Evolutionary conservation across 805 yeast species (phyloP).

Genomic region (Candida lessepsii): DNA sequence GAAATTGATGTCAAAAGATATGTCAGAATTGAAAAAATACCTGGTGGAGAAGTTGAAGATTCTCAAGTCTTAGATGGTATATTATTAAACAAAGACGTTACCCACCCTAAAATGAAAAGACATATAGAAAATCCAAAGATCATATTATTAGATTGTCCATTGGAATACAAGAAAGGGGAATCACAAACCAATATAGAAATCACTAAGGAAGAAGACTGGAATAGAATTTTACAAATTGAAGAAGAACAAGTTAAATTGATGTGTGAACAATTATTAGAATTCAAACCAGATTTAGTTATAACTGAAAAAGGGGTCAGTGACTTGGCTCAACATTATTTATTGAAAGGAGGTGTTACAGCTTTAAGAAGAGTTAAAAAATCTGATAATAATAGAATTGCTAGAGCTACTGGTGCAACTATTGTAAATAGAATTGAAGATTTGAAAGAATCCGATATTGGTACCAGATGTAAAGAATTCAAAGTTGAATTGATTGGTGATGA

Average conservation of each 20-base stretch:
- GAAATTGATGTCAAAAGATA: slow-evolving; percentile 94
- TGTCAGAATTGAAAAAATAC: slow-evolving; percentile 90
- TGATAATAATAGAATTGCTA: slow-evolving; percentile 93
- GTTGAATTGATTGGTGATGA: slow-evolving; percentile 97
- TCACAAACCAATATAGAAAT: slow-evolving; percentile 97
- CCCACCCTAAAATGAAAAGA: slow-evolving; percentile 98
- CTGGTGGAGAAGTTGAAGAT: slow-evolving; percentile 96
- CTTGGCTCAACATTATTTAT: slow-evolving; percentile 92
- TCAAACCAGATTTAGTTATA: slow-evolving; percentile 90
- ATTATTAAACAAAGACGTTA: slow-evolving; percentile 90
- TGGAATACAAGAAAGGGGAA: slow-evolving; percentile 98
- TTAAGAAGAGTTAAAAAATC: slow-evolving; percentile 93
- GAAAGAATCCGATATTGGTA: slow-evolving; percentile 87
- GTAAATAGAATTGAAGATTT: slow-evolving; percentile 94
- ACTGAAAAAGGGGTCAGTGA: slow-evolving; percentile 99
- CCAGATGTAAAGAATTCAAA: slow-evolving; percentile 84
- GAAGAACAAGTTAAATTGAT: slow-evolving; percentile 91
- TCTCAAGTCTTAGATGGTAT: slow-evolving; percentile 87
- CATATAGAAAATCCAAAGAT: slow-evolving; percentile 84
- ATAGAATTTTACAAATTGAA: slow-evolving; percentile 89
- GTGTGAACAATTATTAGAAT: slow-evolving; percentile 80
- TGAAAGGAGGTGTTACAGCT: slow-evolving; percentile 90
- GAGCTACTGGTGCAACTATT: slow-evolving; percentile 97
- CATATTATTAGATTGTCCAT: slow-evolving; percentile 88
- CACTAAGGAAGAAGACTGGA: slow-evolving; percentile 95